A percentile compares a stretch with the other conserved stretches of the same genome.
These are phyloP conservation scores for Diaporthe capsici DNA, from an alignment of 2,329 filamentous ascomycete species.

Conservation along the genomic window DNA sequence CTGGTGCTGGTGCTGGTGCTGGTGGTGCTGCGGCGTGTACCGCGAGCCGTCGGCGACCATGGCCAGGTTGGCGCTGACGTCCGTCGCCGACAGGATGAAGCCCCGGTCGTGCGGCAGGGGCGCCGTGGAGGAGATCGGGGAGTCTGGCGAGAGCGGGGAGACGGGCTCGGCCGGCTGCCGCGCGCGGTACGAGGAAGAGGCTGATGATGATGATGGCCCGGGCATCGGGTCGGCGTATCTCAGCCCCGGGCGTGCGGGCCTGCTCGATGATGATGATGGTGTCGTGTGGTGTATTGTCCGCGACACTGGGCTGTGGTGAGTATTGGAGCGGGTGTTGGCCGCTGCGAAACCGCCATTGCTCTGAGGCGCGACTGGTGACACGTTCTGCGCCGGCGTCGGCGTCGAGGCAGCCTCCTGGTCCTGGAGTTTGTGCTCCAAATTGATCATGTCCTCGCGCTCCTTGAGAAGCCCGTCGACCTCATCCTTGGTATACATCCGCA, in stretches of 20 bases:
- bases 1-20: neutral
- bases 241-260: neutral
- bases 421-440: constrained; percentile 46
- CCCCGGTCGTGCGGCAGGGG: neutral
- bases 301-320: neutral
- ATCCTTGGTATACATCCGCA: constrained; percentile 47
- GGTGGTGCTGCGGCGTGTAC: constrained; percentile 43
- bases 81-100: constrained; percentile 35
- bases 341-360: constrained; percentile 5
- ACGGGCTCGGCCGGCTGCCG: neutral
- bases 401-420: constrained; percentile 35
- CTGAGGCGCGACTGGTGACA: neutral
- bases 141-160: constrained; percentile 27
- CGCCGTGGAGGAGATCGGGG: neutral
- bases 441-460: constrained; percentile 45
- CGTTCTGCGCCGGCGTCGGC: neutral
- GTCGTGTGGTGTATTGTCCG: neutral
- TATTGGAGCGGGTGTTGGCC: neutral
- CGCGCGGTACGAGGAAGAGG: neutral
- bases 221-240: neutral
- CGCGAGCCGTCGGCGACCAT: constrained; percentile 51
- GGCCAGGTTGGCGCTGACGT: constrained; percentile 48
- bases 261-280: neutral
- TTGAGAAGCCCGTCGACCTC: constrained; percentile 46
- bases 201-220: constrained; percentile 11